These are phyloP conservation scores for Calonectria pseudoreteaudii DNA, from an alignment of 2,329 filamentous ascomycete genomes.

Conservation along the genomic window DNA sequence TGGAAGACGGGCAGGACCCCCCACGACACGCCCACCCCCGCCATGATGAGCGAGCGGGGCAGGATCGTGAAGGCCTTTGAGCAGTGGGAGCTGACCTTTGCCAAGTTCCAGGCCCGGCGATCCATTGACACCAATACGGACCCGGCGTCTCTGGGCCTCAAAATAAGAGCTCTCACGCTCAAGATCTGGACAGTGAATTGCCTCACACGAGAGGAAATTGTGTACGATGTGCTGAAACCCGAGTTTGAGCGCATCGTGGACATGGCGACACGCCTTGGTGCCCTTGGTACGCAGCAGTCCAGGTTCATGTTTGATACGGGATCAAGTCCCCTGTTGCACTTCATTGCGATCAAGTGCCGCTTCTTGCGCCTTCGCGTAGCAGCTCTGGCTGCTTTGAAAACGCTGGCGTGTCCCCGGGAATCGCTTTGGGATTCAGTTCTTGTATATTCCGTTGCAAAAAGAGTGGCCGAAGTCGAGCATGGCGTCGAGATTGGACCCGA, in stretches of 20 bases:
- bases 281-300: constrained; percentile 24
- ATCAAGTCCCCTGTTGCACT: constrained; percentile 52
- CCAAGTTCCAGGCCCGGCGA: constrained; percentile 17
- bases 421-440: constrained; percentile 51
- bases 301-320: constrained; percentile 58
- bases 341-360: constrained; percentile 53
- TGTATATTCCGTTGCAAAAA: constrained; percentile 47
- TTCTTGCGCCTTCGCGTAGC: constrained; percentile 48
- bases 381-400: constrained; percentile 48
- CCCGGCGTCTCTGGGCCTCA: constrained; percentile 36
- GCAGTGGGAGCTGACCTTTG: constrained; percentile 47
- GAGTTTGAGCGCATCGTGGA: constrained; percentile 48
- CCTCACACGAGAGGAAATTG: constrained; percentile 46
- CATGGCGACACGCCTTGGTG: constrained; percentile 33
- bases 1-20: constrained; percentile 40
- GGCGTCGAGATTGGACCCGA: constrained; percentile 39
- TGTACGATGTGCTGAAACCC: constrained; percentile 47
- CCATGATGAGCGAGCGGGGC: constrained; percentile 38
- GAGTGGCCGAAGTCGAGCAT: constrained; percentile 55
- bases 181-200: constrained; percentile 49
- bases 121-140: constrained; percentile 9
- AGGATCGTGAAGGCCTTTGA: constrained; percentile 38
- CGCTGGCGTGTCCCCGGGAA: constrained; percentile 47
- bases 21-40: constrained; percentile 17
- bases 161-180: constrained; percentile 46